Percentiles rank a stretch among this genome's conserved stretches.
phyloP scores from a whole-genome alignment of 345 rosid genomes.

The Salix dunnii region DNA sequence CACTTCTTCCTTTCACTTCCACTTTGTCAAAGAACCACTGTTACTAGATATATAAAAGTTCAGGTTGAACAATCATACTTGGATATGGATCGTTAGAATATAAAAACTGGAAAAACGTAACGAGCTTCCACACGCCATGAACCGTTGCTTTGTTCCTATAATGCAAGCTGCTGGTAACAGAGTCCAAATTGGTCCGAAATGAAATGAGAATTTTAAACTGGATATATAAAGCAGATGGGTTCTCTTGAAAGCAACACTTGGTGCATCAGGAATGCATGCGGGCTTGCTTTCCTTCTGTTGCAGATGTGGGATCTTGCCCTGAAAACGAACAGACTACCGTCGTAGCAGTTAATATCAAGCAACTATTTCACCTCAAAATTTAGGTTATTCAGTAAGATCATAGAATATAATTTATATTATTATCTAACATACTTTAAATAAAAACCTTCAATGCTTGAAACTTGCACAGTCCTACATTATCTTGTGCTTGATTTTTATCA shows the following conservation, averaged over 20 bases:
- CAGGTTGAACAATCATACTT: background rate
- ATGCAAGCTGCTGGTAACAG: background rate
- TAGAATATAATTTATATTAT: too few species aligned
- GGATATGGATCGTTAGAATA: background rate
- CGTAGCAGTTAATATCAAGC: background rate
- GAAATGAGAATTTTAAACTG: background rate
- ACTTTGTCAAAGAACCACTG: background rate
- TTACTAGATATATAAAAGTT: background rate
- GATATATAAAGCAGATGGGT: background rate
- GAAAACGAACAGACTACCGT: background rate
- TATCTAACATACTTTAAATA: too few species aligned
- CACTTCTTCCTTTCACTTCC: background rate
- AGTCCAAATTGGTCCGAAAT: background rate
- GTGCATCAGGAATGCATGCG: background rate
- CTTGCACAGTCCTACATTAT: too few species aligned
- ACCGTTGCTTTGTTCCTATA: background rate
- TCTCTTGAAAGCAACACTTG: background rate
- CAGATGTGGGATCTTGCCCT: background rate
- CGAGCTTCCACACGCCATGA: background rate
- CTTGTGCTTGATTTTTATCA: too few species aligned
- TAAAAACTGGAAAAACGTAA: background rate
- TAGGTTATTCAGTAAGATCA: too few species aligned
- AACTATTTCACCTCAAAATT: too few species aligned
- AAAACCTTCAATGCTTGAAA: too few species aligned
- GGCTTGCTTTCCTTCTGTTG: background rate